A percentile compares a stretch with the other conserved stretches of the same genome.
These are phyloP conservation scores for Lactuca saligna DNA, from an alignment of 129 eudicot genomes.

Conservation along the genomic window DNA sequence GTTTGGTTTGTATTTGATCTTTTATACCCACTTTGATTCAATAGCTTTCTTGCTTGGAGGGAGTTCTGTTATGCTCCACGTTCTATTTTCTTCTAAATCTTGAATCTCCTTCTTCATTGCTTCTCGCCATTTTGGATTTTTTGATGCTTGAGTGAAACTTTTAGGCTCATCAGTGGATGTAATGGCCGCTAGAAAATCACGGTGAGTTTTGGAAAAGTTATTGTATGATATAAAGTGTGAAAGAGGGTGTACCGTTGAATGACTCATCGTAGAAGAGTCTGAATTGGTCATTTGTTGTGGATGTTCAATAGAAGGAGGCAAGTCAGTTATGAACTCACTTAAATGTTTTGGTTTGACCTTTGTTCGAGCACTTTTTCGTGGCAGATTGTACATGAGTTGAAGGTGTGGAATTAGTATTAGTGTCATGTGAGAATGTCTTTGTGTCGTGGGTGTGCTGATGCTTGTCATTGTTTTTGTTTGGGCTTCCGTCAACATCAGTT, in stretches of 20 bases:
- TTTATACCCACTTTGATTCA: too few relatives aligned
- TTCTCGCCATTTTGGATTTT: not conserved
- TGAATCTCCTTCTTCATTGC: not conserved
- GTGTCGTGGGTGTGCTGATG: too few relatives aligned
- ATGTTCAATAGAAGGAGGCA: not conserved
- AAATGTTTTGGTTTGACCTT: not conserved
- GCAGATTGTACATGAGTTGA: too few relatives aligned
- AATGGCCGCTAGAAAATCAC: not conserved
- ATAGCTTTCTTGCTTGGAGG: too few relatives aligned
- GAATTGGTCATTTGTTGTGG: not conserved
- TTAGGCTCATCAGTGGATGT: not conserved
- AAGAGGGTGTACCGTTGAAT: not conserved
- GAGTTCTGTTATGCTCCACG: too few relatives aligned
- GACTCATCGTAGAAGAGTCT: not conserved
- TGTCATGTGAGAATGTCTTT: not conserved
- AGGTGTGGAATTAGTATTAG: too few relatives aligned
- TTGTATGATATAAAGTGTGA: not conserved
- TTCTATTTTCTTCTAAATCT: too few relatives aligned
- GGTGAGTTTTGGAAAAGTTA: not conserved
- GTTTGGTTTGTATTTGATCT: too few relatives aligned
- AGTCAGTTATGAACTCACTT: not conserved
- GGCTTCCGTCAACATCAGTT: too few relatives aligned
- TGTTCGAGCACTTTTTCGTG: not conserved
- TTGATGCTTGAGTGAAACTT: not conserved
- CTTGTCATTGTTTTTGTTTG: too few relatives aligned